Percentiles rank a stretch among this genome's conserved stretches.
Evolutionary conservation across 768 basidiomycete genomes (phyloP).

Genomic region (Kwoniella pini): DNA sequence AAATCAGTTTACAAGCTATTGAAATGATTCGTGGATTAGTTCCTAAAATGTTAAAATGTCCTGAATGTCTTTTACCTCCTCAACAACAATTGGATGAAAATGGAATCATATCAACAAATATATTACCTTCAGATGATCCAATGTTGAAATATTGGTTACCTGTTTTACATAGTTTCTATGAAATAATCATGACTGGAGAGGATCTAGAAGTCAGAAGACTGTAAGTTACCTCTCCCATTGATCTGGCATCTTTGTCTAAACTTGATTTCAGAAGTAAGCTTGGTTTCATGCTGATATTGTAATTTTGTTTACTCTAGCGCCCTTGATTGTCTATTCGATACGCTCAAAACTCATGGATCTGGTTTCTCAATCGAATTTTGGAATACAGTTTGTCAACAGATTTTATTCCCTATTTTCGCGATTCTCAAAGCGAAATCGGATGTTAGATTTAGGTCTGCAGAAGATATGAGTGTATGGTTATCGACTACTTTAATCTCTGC

Average conservation of each 20-base stretch:
- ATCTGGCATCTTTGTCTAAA: background rate
- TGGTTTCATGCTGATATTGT: constrained; percentile 2
- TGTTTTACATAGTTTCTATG: constrained; percentile 94
- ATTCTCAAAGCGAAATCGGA: constrained; percentile 92
- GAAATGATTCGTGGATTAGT: constrained; percentile 94
- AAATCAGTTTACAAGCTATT: constrained; percentile 92
- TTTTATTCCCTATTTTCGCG: constrained; percentile 97
- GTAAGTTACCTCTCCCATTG: constrained; percentile 63
- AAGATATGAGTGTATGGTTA: constrained; percentile 99
- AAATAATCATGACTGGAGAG: constrained; percentile 99
- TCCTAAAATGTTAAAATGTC: constrained; percentile 81
- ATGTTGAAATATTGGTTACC: constrained; percentile 99
- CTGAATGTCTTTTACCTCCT: constrained; percentile 62
- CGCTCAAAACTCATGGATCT: constrained; percentile 83
- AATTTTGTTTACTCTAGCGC: constrained; percentile 62
- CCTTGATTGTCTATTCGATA: constrained; percentile 91
- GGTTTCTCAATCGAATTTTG: constrained; percentile 89
- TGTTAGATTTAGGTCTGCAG: constrained; percentile 82
- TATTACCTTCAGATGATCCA: constrained; percentile 60
- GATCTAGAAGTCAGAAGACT: constrained; percentile 94
- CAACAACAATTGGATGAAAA: constrained; percentile 5
- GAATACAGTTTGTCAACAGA: constrained; percentile 94
- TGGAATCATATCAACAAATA: background rate
- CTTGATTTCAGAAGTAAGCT: too few relatives aligned
- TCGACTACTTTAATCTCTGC: constrained; percentile 99